These are phyloP conservation scores for Fusarium sambucinum DNA, from an alignment of 2,329 filamentous ascomycete genomes.

Conservation along the genomic window DNA sequence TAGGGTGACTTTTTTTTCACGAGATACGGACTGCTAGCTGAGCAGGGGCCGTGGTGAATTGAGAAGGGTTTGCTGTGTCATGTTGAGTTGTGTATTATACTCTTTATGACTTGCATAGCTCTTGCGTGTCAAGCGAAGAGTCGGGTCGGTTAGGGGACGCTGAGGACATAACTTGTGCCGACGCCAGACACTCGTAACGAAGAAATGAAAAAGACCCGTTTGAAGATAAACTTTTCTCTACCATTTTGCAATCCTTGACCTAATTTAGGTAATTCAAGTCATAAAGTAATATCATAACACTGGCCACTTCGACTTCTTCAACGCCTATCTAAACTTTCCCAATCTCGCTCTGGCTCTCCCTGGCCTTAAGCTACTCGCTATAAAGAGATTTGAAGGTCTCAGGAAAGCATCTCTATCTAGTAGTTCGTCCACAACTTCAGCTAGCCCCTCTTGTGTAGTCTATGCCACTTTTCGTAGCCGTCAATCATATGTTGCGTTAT, in stretches of 20 bases:
- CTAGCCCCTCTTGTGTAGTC: slow-evolving; percentile 51
- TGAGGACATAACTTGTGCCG: slow-evolving; percentile 17
- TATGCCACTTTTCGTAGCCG: slow-evolving; percentile 69
- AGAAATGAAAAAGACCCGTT: slow-evolving; percentile 33
- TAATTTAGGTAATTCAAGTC: background rate
- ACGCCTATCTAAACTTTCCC: too few relatives aligned
- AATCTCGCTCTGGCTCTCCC: too few relatives aligned
- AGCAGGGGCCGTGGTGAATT: slow-evolving; percentile 13
- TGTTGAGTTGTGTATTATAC: slow-evolving; percentile 42
- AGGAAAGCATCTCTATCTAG: background rate
- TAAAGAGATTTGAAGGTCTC: too few relatives aligned
- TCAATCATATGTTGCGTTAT: slow-evolving; percentile 70
- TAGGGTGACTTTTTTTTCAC: background rate
- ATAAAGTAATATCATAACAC: background rate
- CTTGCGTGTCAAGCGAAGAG: slow-evolving; percentile 23
- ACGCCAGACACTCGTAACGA: slow-evolving; percentile 30
- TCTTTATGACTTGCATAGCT: slow-evolving; percentile 37
- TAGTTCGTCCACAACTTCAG: background rate
- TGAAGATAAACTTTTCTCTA: slow-evolving; percentile 25
- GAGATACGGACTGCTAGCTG: slow-evolving; percentile 27
- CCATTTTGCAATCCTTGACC: background rate
- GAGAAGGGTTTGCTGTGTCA: slow-evolving; percentile 11
- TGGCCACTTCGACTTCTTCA: too few relatives aligned
- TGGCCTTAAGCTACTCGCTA: too few relatives aligned
- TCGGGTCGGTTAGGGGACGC: slow-evolving; percentile 2